phyloP scores from a whole-genome alignment of 129 eudicot species.

The Tanacetum coccineum region DNA sequence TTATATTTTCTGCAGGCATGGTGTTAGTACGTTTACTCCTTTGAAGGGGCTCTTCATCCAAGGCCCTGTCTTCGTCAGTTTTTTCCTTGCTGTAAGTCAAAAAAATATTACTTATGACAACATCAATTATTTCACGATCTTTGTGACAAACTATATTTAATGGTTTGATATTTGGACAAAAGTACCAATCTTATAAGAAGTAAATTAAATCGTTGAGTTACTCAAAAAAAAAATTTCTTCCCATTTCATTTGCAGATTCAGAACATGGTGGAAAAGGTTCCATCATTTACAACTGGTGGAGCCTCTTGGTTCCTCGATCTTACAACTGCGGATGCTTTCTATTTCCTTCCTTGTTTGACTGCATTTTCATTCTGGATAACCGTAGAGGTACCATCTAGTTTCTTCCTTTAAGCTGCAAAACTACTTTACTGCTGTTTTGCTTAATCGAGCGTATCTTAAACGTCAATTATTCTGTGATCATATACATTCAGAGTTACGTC shows the following conservation, averaged over 20 bases:
- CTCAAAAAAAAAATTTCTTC: too few species aligned
- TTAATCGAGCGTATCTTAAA: background rate
- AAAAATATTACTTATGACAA: background rate
- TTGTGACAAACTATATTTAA: background rate
- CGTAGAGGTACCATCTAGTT: constrained; percentile 59
- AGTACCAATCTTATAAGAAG: constrained; percentile 7
- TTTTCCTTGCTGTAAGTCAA: constrained; percentile 83
- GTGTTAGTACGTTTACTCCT: constrained; percentile 85
- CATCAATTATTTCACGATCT: background rate
- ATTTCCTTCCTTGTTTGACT: constrained; percentile 68
- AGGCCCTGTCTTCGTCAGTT: constrained; percentile 77
- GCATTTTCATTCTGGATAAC: constrained; percentile 74
- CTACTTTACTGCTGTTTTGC: background rate
- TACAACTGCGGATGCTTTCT: constrained; percentile 76
- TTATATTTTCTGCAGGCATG: constrained; percentile 50
- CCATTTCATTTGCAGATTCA: constrained; percentile 42
- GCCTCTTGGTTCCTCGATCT: constrained; percentile 83
- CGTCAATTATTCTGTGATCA: background rate
- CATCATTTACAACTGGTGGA: constrained; percentile 81
- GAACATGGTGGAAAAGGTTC: constrained; percentile 94
- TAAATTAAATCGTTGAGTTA: too few species aligned
- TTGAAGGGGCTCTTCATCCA: constrained; percentile 72
- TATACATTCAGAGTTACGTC: background rate
- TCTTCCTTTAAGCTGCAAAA: background rate
- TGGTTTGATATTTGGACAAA: background rate